phyloP scores from a whole-genome alignment of 495 filamentous ascomycete species.

The Daldinia decipiens region DNA sequence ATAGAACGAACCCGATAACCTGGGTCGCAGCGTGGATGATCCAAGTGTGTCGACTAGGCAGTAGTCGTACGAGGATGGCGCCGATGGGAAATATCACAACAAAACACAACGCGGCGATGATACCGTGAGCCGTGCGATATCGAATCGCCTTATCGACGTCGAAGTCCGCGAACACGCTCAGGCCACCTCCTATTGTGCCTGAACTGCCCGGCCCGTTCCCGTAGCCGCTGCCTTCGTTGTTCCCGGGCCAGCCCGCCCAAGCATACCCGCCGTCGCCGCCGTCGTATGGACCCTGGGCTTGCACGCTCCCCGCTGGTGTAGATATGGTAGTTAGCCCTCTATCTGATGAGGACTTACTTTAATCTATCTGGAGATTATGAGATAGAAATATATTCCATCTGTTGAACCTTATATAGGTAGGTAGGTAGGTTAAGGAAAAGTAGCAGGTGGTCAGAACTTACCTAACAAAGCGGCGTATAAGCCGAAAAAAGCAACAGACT shows the following conservation, averaged over 20 bases:
- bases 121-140: conserved; percentile 54
- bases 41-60: conserved; percentile 49
- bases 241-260: conserved; percentile 2
- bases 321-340: neutral
- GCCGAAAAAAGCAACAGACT: conserved; percentile 4
- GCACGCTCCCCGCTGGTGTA: conserved; percentile 3
- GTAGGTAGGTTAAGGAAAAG: neutral
- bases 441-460: conserved; percentile 8
- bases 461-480: conserved; percentile 24
- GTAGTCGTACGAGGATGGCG: conserved; percentile 63
- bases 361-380: too few species aligned
- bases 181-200: conserved; percentile 13
- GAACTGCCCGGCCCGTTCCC: conserved; percentile 29
- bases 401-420: too few species aligned
- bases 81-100: conserved; percentile 65
- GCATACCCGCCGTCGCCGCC: neutral
- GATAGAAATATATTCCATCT: too few species aligned
- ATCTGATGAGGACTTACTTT: neutral
- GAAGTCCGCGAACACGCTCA: conserved; percentile 34
- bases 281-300: conserved; percentile 11
- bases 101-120: conserved; percentile 57
- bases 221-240: neutral
- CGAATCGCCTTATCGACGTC: conserved; percentile 36
- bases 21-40: conserved; percentile 66
- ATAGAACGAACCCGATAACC: conserved; percentile 59